Evolutionary conservation across 306 rosid genomes (phyloP).

Genomic region (Vicia faba): DNA sequence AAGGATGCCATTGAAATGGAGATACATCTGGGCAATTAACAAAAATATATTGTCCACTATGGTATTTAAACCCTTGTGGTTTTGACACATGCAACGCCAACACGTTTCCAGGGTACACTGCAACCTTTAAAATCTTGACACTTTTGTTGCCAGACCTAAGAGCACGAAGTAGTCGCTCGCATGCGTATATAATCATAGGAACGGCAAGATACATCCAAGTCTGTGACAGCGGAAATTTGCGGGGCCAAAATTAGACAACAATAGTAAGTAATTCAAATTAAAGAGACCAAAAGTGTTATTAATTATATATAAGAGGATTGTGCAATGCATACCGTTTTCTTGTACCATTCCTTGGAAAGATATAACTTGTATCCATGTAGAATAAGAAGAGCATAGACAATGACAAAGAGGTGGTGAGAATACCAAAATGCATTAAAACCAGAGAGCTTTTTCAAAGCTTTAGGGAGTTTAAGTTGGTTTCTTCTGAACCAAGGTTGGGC

Average conservation of each 20-base stretch:
- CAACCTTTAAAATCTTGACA: constrained; percentile 81
- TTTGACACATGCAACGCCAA: constrained; percentile 79
- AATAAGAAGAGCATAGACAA: constrained; percentile 76
- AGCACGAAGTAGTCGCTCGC: constrained; percentile 83
- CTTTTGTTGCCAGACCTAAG: constrained; percentile 73
- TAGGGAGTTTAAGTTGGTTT: constrained; percentile 65
- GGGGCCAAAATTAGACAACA: constrained; percentile 16
- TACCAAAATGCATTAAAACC: constrained; percentile 98
- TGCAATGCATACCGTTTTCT: constrained; percentile 63
- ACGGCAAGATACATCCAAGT: constrained; percentile 90
- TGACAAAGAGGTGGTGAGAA: constrained; percentile 83
- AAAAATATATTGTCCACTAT: constrained; percentile 82
- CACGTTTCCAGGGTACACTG: constrained; percentile 94
- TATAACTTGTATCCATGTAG: constrained; percentile 75
- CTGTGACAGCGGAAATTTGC: constrained; percentile 40
- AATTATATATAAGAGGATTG: background rate
- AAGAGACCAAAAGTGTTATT: background rate
- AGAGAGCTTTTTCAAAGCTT: constrained; percentile 61
- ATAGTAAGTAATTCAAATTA: background rate
- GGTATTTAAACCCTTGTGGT: constrained; percentile 85
- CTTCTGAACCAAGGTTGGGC: constrained; percentile 92
- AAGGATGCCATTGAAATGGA: constrained; percentile 95
- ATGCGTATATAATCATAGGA: constrained; percentile 72
- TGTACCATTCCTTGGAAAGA: constrained; percentile 85
- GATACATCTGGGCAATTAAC: constrained; percentile 77